Conservation (phyloP, 139 green algal species). For the Micractinium conductrix region DNA sequence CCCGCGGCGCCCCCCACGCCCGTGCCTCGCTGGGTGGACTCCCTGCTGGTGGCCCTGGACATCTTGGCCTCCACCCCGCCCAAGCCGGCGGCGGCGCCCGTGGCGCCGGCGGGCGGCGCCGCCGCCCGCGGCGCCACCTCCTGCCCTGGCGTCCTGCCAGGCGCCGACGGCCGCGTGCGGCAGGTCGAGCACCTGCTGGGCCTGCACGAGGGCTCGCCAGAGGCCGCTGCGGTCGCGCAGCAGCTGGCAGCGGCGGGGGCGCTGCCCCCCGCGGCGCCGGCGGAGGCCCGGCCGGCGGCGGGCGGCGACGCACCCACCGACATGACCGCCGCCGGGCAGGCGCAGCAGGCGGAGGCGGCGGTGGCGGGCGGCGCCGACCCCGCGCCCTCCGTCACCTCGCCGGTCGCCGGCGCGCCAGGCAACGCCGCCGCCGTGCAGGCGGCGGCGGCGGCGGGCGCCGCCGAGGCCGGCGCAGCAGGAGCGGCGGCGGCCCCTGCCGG, state of each 20-base stretch:
- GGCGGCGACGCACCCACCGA: background rate
- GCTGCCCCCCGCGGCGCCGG: background rate
- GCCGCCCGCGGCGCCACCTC: background rate
- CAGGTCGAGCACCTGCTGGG: slow-evolving; percentile 15
- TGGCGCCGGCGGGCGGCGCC: background rate
- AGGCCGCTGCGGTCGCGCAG: background rate
- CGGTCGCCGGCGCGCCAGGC: background rate
- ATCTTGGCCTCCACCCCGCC: slow-evolving; percentile 52
- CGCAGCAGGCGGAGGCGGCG: background rate
- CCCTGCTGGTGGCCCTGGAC: slow-evolving; percentile 82
- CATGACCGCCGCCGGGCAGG: background rate
- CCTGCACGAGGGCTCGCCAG: background rate
- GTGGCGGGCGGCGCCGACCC: background rate
- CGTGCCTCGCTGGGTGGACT: slow-evolving; percentile 85
- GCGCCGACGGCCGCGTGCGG: background rate
- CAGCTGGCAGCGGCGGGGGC: background rate
- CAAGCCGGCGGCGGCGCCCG: slow-evolving; percentile 20
- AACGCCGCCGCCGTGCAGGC: background rate
- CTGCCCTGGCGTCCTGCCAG: background rate
- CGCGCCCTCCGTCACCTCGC: slow-evolving; percentile 5
- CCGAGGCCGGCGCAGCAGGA: background rate
- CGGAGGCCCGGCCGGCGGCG: background rate
- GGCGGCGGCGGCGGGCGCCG: background rate
- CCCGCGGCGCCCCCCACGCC: background rate
- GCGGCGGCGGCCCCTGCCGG: background rate